phyloP scores from a whole-genome alignment of 176 grass and related monocot genomes.

The Aechmea fasciata region DNA sequence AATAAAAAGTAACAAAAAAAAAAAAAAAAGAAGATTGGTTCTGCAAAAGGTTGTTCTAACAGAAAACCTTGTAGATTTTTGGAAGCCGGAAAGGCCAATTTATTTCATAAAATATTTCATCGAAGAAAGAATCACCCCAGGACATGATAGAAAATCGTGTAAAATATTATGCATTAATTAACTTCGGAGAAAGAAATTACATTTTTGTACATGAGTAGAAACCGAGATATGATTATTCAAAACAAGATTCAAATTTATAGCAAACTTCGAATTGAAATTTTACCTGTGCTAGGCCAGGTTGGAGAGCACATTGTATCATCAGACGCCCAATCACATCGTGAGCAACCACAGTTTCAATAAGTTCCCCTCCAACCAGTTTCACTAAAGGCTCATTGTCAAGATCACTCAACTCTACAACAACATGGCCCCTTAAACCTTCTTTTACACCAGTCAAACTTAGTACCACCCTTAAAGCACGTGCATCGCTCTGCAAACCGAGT shows the following conservation, averaged over 20 bases:
- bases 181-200: background rate
- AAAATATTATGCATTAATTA: background rate
- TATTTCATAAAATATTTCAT: too few species aligned
- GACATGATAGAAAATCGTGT: too few species aligned
- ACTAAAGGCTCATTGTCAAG: conserved; percentile 99
- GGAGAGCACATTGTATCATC: conserved; percentile 99
- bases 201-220: background rate
- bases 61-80: too few species aligned
- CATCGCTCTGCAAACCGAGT: conserved; percentile 48
- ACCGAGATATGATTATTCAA: background rate
- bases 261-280: background rate
- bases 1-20: too few species aligned
- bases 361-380: conserved; percentile 87
- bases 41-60: too few species aligned
- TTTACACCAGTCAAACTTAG: conserved; percentile 93
- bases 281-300: conserved; percentile 97
- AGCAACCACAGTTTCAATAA: conserved; percentile 95
- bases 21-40: too few species aligned
- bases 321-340: conserved; percentile 98
- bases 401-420: conserved; percentile 97
- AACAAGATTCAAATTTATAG: background rate
- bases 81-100: too few species aligned
- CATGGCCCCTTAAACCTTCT: conserved; percentile 83
- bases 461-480: conserved; percentile 91
- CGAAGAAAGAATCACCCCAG: too few species aligned